Evolutionary conservation across 768 basidiomycete genomes (phyloP).

Genomic region (Tephrocybe sp.): DNA sequence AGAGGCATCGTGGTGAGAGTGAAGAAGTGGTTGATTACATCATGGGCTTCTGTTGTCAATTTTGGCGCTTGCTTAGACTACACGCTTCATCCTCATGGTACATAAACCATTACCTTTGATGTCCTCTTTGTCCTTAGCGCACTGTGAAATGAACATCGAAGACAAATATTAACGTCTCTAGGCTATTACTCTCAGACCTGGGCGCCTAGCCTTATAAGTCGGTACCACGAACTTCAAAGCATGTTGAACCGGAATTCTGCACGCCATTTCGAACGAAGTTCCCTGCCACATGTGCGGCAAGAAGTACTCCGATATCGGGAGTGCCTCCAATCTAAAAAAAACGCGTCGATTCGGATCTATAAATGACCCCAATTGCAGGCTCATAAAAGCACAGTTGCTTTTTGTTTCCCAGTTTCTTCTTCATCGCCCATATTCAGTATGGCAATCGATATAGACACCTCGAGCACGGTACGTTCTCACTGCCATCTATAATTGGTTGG

Average conservation of each 20-base stretch:
- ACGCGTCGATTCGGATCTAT: background rate
- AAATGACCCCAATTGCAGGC: background rate
- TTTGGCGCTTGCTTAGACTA: background rate
- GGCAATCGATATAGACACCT: background rate
- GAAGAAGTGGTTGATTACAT: slow-evolving; percentile 6
- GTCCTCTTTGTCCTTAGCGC: too few species aligned
- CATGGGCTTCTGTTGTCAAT: background rate
- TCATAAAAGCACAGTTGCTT: background rate
- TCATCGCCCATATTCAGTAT: too few species aligned
- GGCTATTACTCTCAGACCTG: too few species aligned
- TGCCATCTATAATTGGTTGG: background rate
- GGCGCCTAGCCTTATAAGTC: too few species aligned
- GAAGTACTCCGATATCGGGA: background rate
- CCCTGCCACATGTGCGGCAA: background rate
- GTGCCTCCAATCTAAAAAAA: background rate
- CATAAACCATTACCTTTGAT: too few species aligned
- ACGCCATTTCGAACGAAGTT: background rate
- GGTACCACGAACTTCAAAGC: too few species aligned
- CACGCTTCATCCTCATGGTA: too few species aligned
- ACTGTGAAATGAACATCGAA: too few species aligned
- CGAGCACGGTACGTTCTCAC: background rate
- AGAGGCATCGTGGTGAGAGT: slow-evolving; percentile 36
- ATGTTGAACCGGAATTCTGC: too few species aligned
- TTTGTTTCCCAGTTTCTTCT: background rate
- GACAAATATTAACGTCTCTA: too few species aligned